A percentile compares a stretch with the other conserved stretches of the same genome.
Conservation (phyloP, 352 stramenopile species). For the Globisporangium iwayamae region DNA sequence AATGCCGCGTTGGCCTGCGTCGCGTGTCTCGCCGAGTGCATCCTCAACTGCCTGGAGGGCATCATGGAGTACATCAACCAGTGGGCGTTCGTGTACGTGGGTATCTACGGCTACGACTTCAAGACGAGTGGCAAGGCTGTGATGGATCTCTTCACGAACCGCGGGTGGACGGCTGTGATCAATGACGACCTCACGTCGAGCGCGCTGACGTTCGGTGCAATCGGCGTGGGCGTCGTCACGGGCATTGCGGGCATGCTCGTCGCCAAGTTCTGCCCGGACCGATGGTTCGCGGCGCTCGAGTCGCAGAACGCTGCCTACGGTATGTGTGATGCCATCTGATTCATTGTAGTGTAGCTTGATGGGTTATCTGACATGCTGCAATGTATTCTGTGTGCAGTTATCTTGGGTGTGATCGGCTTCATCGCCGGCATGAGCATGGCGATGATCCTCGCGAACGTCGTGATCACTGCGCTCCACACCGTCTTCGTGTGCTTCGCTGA, state of each 20-base stretch:
- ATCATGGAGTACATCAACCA: constrained; percentile 91
- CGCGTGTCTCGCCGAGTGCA: constrained; percentile 83
- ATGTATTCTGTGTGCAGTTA: constrained; percentile 13
- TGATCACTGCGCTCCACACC: constrained; percentile 82
- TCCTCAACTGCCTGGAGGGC: constrained; percentile 78
- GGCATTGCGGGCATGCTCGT: constrained; percentile 63
- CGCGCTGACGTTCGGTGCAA: constrained; percentile 73
- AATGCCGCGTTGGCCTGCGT: constrained; percentile 76
- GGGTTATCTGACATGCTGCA: neutral
- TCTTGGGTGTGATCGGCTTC: constrained; percentile 68
- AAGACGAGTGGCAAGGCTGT: constrained; percentile 82
- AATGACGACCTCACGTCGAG: constrained; percentile 86
- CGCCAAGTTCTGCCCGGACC: constrained; percentile 54
- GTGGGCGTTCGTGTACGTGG: constrained; percentile 89
- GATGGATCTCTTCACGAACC: constrained; percentile 84
- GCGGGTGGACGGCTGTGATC: constrained; percentile 87
- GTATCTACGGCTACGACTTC: constrained; percentile 88
- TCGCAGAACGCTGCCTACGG: constrained; percentile 45
- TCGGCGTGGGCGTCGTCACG: constrained; percentile 76
- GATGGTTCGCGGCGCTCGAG: constrained; percentile 59
- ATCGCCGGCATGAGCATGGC: constrained; percentile 81
- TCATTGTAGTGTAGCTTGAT: neutral
- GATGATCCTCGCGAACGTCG: constrained; percentile 77
- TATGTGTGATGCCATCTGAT: constrained; percentile 3
- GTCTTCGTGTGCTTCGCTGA: constrained; percentile 88